phyloP scores from a whole-genome alignment of 2,329 filamentous ascomycete species.

The Fusarium scirpi region DNA sequence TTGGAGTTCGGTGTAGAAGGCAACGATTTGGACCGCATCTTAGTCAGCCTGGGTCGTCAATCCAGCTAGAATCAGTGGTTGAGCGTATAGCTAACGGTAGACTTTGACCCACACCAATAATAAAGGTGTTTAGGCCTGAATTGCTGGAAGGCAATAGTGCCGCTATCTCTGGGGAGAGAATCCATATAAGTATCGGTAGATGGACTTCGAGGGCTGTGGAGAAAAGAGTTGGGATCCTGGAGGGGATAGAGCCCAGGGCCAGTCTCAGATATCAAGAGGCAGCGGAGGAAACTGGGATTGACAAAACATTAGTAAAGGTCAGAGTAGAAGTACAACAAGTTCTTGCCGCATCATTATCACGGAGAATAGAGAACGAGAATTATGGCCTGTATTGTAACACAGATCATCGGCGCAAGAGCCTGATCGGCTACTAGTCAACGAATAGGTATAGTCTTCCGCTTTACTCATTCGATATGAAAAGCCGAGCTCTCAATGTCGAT shows the following conservation, averaged over 20 bases:
- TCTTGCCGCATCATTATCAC: neutral
- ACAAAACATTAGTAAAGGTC: neutral
- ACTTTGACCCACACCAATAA: neutral
- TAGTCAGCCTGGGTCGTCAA: neutral
- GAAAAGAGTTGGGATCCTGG: neutral
- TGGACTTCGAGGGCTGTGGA: neutral
- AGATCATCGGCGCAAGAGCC: neutral
- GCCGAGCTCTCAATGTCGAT: neutral
- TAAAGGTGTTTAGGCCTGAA: accelerated
- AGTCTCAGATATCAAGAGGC: accelerated
- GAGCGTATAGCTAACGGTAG: neutral
- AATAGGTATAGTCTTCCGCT: neutral
- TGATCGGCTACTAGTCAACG: neutral
- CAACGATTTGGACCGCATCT: accelerated
- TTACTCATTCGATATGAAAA: neutral
- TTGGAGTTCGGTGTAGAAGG: neutral
- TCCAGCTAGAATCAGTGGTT: neutral
- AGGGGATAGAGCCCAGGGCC: too few relatives aligned
- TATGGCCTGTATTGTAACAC: neutral
- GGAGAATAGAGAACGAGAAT: too few relatives aligned
- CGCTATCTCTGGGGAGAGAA: accelerated
- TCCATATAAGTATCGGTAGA: neutral
- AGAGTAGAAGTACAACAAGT: neutral
- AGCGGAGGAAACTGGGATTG: neutral
- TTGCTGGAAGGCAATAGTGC: neutral